These are phyloP conservation scores for Austroboletus novae-zelandiae DNA, from an alignment of 1,284 basidiomycete genomes.

Conservation along the genomic window DNA sequence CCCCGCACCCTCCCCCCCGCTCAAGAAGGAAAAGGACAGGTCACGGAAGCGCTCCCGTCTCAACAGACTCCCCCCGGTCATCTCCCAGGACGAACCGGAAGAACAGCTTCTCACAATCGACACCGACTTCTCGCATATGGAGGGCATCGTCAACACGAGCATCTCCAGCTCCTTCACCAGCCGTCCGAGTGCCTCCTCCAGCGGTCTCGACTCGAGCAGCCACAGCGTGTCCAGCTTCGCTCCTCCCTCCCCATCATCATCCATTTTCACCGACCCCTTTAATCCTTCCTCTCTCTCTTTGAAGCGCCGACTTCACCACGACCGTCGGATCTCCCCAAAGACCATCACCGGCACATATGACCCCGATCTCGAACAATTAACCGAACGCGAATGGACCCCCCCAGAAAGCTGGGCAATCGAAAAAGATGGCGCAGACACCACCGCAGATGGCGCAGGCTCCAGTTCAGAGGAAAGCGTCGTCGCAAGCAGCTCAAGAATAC, in stretches of 20 bases:
- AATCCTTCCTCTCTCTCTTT: slow-evolving; percentile 22
- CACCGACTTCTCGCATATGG: slow-evolving; percentile 78
- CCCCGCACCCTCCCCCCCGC: slow-evolving; percentile 26
- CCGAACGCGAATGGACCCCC: slow-evolving; percentile 27
- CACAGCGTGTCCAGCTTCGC: slow-evolving; percentile 25
- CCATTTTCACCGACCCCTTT: slow-evolving; percentile 50
- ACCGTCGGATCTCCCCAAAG: slow-evolving; percentile 51
- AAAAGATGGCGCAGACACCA: slow-evolving; percentile 21
- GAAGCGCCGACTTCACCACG: slow-evolving; percentile 14
- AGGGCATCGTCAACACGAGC: slow-evolving; percentile 71
- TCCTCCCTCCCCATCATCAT: slow-evolving; percentile 34
- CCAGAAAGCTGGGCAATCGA: slow-evolving; percentile 39
- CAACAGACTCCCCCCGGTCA: slow-evolving; percentile 21
- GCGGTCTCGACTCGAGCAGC: slow-evolving; percentile 23
- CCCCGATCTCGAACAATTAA: slow-evolving; percentile 6
- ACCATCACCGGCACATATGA: slow-evolving; percentile 24
- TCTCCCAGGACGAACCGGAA: slow-evolving; percentile 18
- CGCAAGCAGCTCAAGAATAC: slow-evolving; percentile 17
- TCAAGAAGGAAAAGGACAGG: slow-evolving; percentile 29
- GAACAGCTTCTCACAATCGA: slow-evolving; percentile 50
- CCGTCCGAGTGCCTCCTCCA: slow-evolving; percentile 16
- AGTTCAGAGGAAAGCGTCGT: slow-evolving; percentile 29
- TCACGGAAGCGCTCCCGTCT: slow-evolving; percentile 18
- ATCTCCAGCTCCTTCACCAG: slow-evolving; percentile 1
- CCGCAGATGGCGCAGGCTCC: slow-evolving; percentile 24